These are phyloP conservation scores for Boletus vinaceobasis DNA, from an alignment of 768 basidiomycete species.

Conservation along the genomic window DNA sequence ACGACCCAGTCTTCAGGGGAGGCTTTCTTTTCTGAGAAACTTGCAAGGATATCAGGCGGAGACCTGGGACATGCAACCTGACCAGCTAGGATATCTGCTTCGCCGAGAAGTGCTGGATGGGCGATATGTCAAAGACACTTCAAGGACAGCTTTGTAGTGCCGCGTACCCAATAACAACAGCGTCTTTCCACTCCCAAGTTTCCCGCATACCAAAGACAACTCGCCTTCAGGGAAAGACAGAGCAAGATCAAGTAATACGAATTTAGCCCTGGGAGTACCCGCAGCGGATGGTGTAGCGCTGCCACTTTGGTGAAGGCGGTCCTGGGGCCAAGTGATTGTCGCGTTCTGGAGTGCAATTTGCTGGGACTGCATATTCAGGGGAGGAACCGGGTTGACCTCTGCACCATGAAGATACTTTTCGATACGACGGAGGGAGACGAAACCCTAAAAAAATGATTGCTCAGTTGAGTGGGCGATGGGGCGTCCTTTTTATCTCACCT, in stretches of 20 bases:
- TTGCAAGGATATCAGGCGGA: conserved; percentile 72
- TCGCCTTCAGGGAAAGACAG: conserved; percentile 76
- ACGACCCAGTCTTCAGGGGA: conserved; percentile 72
- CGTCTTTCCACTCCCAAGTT: conserved; percentile 87
- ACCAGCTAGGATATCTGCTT: conserved; percentile 57
- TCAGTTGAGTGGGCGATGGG: not conserved
- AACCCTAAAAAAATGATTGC: conserved; percentile 40
- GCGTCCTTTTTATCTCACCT: conserved; percentile 39
- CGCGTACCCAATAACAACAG: conserved; percentile 63
- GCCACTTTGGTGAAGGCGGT: conserved; percentile 47
- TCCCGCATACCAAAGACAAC: conserved; percentile 83
- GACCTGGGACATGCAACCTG: conserved; percentile 82
- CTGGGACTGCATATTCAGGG: conserved; percentile 52
- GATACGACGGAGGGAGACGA: conserved; percentile 85
- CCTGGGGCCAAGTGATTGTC: conserved; percentile 88
- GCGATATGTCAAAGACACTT: conserved; percentile 7
- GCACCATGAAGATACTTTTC: conserved; percentile 80
- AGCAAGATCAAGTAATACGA: conserved; percentile 74
- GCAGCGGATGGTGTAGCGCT: conserved; percentile 51
- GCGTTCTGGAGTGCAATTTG: conserved; percentile 77
- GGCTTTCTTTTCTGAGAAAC: conserved; percentile 42
- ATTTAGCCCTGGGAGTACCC: conserved; percentile 74
- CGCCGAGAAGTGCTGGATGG: conserved; percentile 65
- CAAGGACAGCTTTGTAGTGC: not conserved
- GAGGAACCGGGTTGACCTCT: conserved; percentile 66